Evolutionary conservation across 768 basidiomycete species (phyloP).

Genomic region (Psilocybe sp.): DNA sequence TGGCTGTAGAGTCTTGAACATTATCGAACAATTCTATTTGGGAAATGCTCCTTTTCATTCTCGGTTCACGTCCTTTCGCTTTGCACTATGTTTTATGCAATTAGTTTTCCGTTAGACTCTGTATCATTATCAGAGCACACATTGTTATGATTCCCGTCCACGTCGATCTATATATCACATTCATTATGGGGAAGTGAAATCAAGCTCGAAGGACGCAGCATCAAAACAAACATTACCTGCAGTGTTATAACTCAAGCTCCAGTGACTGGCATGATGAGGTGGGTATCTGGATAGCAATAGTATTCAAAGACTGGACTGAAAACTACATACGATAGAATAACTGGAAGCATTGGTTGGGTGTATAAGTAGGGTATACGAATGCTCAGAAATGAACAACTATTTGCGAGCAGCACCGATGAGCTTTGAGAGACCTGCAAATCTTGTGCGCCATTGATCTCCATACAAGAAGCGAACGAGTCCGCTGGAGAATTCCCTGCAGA

Average conservation of each 20-base stretch:
- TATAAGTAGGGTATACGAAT: neutral
- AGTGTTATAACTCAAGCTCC: too few species aligned
- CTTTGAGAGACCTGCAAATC: conserved; percentile 39
- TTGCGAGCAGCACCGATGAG: conserved; percentile 32
- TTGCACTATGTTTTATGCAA: too few species aligned
- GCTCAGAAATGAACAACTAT: conserved; percentile 5
- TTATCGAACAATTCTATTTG: neutral
- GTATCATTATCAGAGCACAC: too few species aligned
- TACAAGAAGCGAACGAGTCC: conserved; percentile 51
- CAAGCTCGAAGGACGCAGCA: too few species aligned
- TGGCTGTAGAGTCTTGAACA: conserved; percentile 2
- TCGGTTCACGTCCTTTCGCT: neutral
- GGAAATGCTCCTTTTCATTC: neutral
- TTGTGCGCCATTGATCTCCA: conserved; percentile 48
- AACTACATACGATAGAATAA: neutral
- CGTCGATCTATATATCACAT: too few species aligned
- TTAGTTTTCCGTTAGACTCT: too few species aligned
- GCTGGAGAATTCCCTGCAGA: conserved; percentile 46
- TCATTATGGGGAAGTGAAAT: too few species aligned
- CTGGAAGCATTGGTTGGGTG: neutral
- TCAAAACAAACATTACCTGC: too few species aligned
- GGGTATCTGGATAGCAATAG: neutral
- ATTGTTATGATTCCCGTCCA: too few species aligned
- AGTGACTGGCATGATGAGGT: too few species aligned
- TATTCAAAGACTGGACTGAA: neutral